Percentiles rank a stretch among this genome's conserved stretches.
These are phyloP conservation scores for Phaffomyces opuntiae DNA, from an alignment of 805 yeast genomes.

Conservation along the genomic window DNA sequence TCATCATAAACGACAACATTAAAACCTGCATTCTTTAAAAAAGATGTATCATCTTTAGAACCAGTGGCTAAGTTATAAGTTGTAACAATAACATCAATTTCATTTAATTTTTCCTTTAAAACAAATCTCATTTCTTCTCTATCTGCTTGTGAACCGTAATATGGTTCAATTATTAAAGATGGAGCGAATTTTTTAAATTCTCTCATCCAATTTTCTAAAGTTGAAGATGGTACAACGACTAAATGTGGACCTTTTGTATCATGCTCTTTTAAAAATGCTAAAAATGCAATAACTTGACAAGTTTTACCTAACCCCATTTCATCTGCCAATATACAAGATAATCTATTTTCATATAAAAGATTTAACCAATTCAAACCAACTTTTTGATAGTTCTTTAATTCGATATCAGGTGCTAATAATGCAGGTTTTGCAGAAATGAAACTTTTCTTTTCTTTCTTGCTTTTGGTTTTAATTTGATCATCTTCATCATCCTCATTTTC, in stretches of 20 bases:
- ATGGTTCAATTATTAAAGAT: constrained; percentile 72
- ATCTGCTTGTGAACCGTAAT: constrained; percentile 83
- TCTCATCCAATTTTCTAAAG: constrained; percentile 95
- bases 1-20: constrained; percentile 93
- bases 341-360: constrained; percentile 63
- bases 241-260: constrained; percentile 76
- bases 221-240: constrained; percentile 93
- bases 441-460: constrained; percentile 17
- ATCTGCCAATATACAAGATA: constrained; percentile 94
- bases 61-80: constrained; percentile 92
- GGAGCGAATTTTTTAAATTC: constrained; percentile 92
- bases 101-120: constrained; percentile 41
- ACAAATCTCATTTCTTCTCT: constrained; percentile 78
- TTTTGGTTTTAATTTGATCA: constrained; percentile 26
- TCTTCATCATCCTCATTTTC: constrained; percentile 25
- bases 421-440: constrained; percentile 70
- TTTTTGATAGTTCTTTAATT: constrained; percentile 83
- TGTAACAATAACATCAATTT: constrained; percentile 86
- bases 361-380: constrained; percentile 96
- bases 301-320: constrained; percentile 99
- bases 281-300: constrained; percentile 88
- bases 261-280: constrained; percentile 75
- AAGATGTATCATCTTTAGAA: constrained; percentile 70
- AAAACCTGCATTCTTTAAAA: constrained; percentile 66
- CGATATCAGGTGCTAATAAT: constrained; percentile 53